Conservation (phyloP, 441 rosid species). For the Pelargonium citronellum region DNA sequence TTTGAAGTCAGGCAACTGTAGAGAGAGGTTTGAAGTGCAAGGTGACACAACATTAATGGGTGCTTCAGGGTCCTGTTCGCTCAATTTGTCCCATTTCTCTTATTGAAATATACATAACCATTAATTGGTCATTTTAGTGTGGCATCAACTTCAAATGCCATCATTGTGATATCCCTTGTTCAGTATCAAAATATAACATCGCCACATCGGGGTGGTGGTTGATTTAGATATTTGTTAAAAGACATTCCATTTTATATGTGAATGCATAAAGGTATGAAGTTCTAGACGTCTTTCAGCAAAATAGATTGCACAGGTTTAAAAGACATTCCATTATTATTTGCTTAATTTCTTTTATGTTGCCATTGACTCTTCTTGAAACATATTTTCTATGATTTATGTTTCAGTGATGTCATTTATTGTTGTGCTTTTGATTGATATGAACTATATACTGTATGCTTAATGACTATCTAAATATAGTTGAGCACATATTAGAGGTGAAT, state of each 20-base stretch:
- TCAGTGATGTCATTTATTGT: background rate
- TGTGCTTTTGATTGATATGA: background rate
- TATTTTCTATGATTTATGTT: background rate
- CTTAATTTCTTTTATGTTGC: background rate
- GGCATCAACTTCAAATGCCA: background rate
- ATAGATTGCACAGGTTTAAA: background rate
- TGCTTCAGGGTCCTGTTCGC: background rate
- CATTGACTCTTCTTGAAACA: background rate
- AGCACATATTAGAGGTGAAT: background rate
- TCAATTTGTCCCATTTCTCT: background rate
- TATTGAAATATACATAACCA: background rate
- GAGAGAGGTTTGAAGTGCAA: constrained; percentile 6
- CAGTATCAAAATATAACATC: background rate
- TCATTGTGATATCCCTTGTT: background rate
- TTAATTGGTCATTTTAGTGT: background rate
- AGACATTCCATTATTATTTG: background rate
- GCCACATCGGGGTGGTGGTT: background rate
- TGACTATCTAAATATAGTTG: background rate
- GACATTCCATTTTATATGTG: background rate
- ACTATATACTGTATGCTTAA: background rate
- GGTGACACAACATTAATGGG: constrained; percentile 1
- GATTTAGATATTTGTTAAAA: background rate
- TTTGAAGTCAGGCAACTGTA: background rate
- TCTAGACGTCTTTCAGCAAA: background rate
- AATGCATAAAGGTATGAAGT: background rate